A percentile compares a stretch with the other conserved stretches of the same genome.
Conservation (phyloP, 1,139 yeast species). For the Yamadazyma dushanensis region DNA sequence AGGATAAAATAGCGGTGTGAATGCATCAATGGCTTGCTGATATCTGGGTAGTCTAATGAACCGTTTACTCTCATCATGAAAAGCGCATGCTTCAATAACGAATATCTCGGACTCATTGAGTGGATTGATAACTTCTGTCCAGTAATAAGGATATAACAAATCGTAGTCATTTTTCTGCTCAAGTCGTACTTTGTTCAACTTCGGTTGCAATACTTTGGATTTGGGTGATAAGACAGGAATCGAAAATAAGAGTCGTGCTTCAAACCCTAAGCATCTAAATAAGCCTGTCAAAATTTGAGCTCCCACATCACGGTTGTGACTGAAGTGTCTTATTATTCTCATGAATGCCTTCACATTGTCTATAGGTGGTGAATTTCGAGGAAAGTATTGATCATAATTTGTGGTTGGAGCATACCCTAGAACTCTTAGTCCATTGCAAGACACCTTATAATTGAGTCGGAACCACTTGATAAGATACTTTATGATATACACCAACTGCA, state of each 20-base stretch:
- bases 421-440: slow-evolving; percentile 35
- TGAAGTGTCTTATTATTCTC: slow-evolving; percentile 26
- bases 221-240: slow-evolving; percentile 29
- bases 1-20: slow-evolving; percentile 26
- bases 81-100: slow-evolving; percentile 32
- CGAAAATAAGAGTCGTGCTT: slow-evolving; percentile 35
- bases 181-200: slow-evolving; percentile 22
- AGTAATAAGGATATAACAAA: slow-evolving; percentile 38
- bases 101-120: slow-evolving; percentile 26
- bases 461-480: slow-evolving; percentile 42
- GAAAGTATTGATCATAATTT: slow-evolving; percentile 20
- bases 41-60: slow-evolving; percentile 18
- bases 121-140: slow-evolving; percentile 43
- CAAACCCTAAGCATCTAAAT: slow-evolving; percentile 33
- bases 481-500: slow-evolving; percentile 29
- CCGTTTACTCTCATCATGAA: slow-evolving; percentile 32
- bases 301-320: slow-evolving; percentile 38
- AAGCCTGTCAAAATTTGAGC: slow-evolving; percentile 38
- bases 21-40: slow-evolving; percentile 8
- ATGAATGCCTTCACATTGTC: slow-evolving; percentile 19
- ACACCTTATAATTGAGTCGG: slow-evolving; percentile 33
- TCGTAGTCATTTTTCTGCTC: slow-evolving; percentile 34
- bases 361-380: slow-evolving; percentile 19
- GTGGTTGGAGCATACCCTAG: slow-evolving; percentile 24
- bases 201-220: slow-evolving; percentile 25